Conservation (phyloP, 2,329 filamentous ascomycete species). For the Aspergillus ochraceoroseus region DNA sequence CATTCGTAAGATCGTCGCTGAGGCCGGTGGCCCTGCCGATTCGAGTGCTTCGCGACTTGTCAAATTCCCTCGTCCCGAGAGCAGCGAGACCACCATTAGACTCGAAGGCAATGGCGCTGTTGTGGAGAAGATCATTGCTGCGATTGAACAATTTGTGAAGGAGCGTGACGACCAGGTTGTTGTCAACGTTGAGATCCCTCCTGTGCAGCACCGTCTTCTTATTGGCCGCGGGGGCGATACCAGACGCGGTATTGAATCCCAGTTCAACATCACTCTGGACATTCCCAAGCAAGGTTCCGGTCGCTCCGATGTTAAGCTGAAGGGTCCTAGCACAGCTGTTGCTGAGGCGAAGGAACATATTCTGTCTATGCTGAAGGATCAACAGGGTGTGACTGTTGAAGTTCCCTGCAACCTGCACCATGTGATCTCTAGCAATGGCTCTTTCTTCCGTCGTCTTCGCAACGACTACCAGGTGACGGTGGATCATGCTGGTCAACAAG, state of each 20-base stretch:
- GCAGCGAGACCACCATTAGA: conserved; percentile 75
- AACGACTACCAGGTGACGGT: conserved; percentile 85
- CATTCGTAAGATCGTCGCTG: conserved; percentile 77
- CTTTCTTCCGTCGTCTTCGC: conserved; percentile 85
- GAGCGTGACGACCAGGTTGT: conserved; percentile 78
- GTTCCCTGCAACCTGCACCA: conserved; percentile 82
- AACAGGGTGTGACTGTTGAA: conserved; percentile 80
- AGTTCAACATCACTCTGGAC: conserved; percentile 82
- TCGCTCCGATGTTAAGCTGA: conserved; percentile 79
- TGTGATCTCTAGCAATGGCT: conserved; percentile 72
- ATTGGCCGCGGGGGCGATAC: conserved; percentile 90
- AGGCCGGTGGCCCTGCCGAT: conserved; percentile 86
- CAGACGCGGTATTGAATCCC: conserved; percentile 75
- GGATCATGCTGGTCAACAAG: conserved; percentile 76
- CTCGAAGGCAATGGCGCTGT: conserved; percentile 78
- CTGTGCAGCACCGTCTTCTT: conserved; percentile 81
- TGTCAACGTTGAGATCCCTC: conserved; percentile 73
- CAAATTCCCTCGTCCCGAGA: conserved; percentile 87
- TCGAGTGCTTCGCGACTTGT: conserved; percentile 81
- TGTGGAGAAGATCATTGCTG: conserved; percentile 80
- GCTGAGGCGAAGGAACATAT: conserved; percentile 86
- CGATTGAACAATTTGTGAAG: conserved; percentile 75
- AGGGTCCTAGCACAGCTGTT: conserved; percentile 71
- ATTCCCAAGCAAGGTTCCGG: conserved; percentile 84
- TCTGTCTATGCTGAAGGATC: conserved; percentile 67